Base-by-base conservation (phyloP, 345 rosid genomes). In the Acer negundo region DNA sequence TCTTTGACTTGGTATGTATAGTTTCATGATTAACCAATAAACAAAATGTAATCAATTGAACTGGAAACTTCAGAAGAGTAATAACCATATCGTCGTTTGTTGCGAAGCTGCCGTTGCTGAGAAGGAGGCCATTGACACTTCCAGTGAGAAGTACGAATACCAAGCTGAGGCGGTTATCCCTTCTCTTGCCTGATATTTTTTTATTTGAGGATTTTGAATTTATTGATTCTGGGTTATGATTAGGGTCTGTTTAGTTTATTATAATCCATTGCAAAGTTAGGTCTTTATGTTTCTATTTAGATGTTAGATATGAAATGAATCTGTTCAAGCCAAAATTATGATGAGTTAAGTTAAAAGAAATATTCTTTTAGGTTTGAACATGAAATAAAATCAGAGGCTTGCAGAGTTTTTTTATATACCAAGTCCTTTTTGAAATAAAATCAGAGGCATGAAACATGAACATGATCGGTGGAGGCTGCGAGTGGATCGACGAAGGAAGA, bases 101-200 rank as follows among this genome's bases (percentile, higher is more conserved):
- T 28, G 94, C 35, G 90, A 90, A 77, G 92, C 98, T 0, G 91
- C 94, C 0, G 97, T 96, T 55, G 97, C 95, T 3, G 98, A 96
- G 87, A 88, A 96, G 63, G 97, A 96, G 77, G 88, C 94, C 5
- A 67, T 90, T 0, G 98, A 91, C 77, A 78, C 85, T 40, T 82
- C 97, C 3, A 95, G 93, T 44, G 99, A 96, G 90, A 93, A 90
- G 87, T 94, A 83, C 58, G 98, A 96, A 88, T 96, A 94, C 80
- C 99, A 96, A 85, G 99, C 99, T 6, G 99, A 96, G 97, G 99
- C 94, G 82, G 75, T 88, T 65, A 31, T 78, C 69, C 61, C n/a
- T 12, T 55, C 24, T 71, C 82, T 80, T 79, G 35, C 6, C 7
- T 31, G 7, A 47, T 49, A 72, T 9, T n/a, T 44, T 9, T 51